A percentile compares a stretch with the other conserved stretches of the same genome.
Evolutionary conservation across 768 basidiomycete species (phyloP).

Genomic region (Suillus subluteus): DNA sequence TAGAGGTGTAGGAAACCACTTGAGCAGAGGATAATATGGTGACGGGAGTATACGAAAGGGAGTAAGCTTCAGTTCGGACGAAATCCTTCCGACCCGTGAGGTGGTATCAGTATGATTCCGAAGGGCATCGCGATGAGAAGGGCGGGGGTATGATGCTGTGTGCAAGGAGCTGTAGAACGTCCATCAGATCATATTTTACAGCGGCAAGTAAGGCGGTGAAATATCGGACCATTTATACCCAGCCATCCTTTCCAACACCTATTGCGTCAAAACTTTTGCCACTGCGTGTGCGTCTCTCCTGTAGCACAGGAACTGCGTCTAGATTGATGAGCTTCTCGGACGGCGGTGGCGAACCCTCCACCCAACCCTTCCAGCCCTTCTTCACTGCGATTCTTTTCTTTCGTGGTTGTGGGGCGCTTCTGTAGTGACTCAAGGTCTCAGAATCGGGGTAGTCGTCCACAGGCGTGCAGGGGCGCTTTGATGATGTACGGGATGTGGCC

Average conservation of each 20-base stretch:
- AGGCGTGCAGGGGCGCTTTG: conserved; percentile 79
- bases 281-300: conserved; percentile 78
- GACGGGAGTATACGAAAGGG: neutral
- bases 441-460: conserved; percentile 50
- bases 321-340: conserved; percentile 83
- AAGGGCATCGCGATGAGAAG: conserved; percentile 8
- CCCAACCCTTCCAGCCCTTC: conserved; percentile 93
- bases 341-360: conserved; percentile 81
- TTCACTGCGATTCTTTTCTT: conserved; percentile 66
- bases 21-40: conserved; percentile 8
- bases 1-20: conserved; percentile 8
- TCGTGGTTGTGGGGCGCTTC: conserved; percentile 39
- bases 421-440: neutral
- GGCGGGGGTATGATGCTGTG: neutral
- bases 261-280: conserved; percentile 87
- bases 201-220: conserved; percentile 19
- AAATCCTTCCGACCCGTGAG: neutral
- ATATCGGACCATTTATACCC: conserved; percentile 63
- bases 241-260: conserved; percentile 74
- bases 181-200: conserved; percentile 9
- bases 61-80: conserved; percentile 1
- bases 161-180: neutral
- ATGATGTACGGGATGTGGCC: conserved; percentile 74
- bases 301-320: conserved; percentile 69
- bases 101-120: conserved; percentile 9